Evolutionary conservation across 2,329 filamentous ascomycete species (phyloP).

Genomic region (Neurospora sp.): DNA sequence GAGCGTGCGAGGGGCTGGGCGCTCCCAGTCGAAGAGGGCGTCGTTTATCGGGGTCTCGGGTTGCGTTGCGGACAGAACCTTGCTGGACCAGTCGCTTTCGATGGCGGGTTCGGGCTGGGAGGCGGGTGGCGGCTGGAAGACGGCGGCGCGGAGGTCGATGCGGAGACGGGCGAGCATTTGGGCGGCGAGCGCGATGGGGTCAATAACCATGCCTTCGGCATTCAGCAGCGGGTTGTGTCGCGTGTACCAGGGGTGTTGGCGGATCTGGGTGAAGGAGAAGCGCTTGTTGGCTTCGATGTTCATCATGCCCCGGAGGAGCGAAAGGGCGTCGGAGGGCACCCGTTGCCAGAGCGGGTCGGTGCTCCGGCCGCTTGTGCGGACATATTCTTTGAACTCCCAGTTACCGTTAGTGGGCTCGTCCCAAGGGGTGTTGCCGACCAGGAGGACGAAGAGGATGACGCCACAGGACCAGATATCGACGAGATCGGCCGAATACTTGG

Average conservation of each 20-base stretch:
- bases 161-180: constrained; percentile 86
- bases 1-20: constrained; percentile 50
- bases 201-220: constrained; percentile 61
- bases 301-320: constrained; percentile 88
- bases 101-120: constrained; percentile 51
- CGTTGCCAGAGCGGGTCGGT: constrained; percentile 78
- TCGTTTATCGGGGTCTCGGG: constrained; percentile 71
- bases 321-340: constrained; percentile 64
- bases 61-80: constrained; percentile 65
- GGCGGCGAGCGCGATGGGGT: constrained; percentile 80
- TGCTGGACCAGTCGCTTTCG: constrained; percentile 55
- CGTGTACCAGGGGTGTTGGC: constrained; percentile 91
- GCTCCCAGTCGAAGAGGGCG: constrained; percentile 79
- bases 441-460: constrained; percentile 90
- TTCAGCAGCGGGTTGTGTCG: constrained; percentile 69
- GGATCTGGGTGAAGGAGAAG: constrained; percentile 79
- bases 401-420: constrained; percentile 80
- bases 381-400: constrained; percentile 87
- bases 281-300: constrained; percentile 63
- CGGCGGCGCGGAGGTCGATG: constrained; percentile 67
- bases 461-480: constrained; percentile 97
- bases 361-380: constrained; percentile 68
- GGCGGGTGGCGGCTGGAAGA: not conserved
- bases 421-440: constrained; percentile 97
- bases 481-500: constrained; percentile 65